A percentile compares a stretch with the other conserved stretches of the same genome.
These are phyloP conservation scores for Durio zibethinus DNA, from an alignment of 345 rosid species.

Conservation along the genomic window DNA sequence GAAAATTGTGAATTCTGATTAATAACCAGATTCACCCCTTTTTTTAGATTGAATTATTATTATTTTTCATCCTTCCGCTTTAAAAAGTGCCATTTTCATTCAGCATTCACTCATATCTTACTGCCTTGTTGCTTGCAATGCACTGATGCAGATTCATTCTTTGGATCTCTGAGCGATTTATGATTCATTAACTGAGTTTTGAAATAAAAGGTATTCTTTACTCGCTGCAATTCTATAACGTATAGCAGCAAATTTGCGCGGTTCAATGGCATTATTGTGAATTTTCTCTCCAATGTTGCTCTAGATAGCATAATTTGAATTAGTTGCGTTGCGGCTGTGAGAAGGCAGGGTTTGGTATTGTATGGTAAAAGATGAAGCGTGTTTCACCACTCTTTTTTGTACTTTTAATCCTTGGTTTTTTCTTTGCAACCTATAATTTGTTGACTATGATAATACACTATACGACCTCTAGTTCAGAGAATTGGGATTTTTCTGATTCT, in stretches of 20 bases:
- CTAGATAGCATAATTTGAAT: constrained; percentile 14
- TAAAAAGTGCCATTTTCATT: neutral
- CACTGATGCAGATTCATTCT: constrained; percentile 26
- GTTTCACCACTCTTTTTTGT: constrained; percentile 47
- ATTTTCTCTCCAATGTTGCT: constrained; percentile 13
- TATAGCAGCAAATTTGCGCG: constrained; percentile 13
- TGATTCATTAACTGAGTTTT: constrained; percentile 8
- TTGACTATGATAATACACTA: constrained; percentile 35
- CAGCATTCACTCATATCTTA: constrained; percentile 1
- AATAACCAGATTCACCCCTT: constrained; percentile 7
- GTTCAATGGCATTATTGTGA: neutral
- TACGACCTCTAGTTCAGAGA: constrained; percentile 24
- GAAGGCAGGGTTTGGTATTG: constrained; percentile 5
- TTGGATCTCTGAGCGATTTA: constrained; percentile 7
- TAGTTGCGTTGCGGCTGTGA: constrained; percentile 8
- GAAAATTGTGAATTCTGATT: constrained; percentile 1
- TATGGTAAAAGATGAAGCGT: constrained; percentile 37
- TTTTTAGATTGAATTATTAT: neutral
- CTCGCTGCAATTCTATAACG: constrained; percentile 14
- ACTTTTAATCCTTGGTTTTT: constrained; percentile 47
- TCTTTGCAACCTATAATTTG: constrained; percentile 57
- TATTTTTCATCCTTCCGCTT: neutral
- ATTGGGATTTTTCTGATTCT: constrained; percentile 26
- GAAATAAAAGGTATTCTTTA: constrained; percentile 4
- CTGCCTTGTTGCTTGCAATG: constrained; percentile 5